Conservation (phyloP, 2,329 filamentous ascomycete species). For the Graphium sp. region DNA sequence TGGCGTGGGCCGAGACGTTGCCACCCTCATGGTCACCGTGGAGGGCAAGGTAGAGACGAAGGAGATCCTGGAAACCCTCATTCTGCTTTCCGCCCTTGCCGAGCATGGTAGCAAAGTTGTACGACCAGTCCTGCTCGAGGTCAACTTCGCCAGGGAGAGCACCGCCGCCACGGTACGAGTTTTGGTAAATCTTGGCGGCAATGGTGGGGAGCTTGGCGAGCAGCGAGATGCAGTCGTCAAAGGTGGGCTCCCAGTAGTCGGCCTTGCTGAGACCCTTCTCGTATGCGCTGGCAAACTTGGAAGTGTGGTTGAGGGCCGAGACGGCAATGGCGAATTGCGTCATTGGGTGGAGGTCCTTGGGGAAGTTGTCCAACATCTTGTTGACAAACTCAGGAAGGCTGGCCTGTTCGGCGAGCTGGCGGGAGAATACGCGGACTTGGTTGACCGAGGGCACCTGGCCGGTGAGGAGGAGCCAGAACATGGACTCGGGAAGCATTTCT, state of each 20-base stretch:
- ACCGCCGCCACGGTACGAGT: constrained; percentile 61
- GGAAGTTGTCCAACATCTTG: constrained; percentile 81
- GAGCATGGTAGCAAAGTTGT: constrained; percentile 95
- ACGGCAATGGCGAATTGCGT: constrained; percentile 94
- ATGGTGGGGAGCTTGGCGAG: constrained; percentile 94
- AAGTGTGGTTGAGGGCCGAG: constrained; percentile 88
- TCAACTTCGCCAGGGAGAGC: constrained; percentile 64
- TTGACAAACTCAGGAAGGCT: constrained; percentile 68
- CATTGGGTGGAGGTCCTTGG: constrained; percentile 88
- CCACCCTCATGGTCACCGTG: constrained; percentile 98
- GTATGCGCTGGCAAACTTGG: constrained; percentile 85
- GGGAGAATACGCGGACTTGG: constrained; percentile 70
- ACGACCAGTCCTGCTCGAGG: constrained; percentile 82
- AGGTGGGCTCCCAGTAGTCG: constrained; percentile 97
- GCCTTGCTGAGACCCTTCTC: constrained; percentile 83
- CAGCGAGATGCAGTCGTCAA: constrained; percentile 85
- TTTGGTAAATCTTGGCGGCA: constrained; percentile 95
- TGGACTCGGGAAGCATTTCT: constrained; percentile 95
- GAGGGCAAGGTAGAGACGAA: constrained; percentile 85
- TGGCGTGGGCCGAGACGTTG: constrained; percentile 91
- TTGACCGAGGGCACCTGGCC: constrained; percentile 71
- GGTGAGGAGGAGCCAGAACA: constrained; percentile 98
- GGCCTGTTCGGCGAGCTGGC: constrained; percentile 75
- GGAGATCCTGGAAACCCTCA: constrained; percentile 86
- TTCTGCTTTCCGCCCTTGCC: constrained; percentile 79